Conservation (phyloP, 371 early-diverging fungal species). For the Thermomucor indicae-seudaticae region DNA sequence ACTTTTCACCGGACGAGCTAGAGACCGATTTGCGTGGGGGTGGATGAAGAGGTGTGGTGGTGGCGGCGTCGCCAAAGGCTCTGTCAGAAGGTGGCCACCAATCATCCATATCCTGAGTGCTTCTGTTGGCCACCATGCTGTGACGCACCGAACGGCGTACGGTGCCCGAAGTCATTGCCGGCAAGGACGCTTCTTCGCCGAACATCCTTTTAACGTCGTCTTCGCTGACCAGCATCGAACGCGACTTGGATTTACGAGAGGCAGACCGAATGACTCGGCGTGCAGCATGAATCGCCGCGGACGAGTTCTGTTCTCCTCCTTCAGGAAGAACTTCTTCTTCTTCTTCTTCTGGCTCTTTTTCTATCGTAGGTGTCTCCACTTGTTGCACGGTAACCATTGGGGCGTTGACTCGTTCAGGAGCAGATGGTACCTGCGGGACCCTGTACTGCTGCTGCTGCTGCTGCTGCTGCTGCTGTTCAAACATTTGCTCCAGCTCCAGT, state of each 20-base stretch:
- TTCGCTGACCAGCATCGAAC: slow-evolving; percentile 23
- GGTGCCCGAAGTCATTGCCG: slow-evolving; percentile 26
- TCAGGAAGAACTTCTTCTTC: slow-evolving; percentile 1
- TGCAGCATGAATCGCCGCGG: slow-evolving; percentile 15
- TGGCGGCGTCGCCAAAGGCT: not conserved
- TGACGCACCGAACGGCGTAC: slow-evolving; percentile 32
- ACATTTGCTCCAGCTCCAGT: slow-evolving; percentile 13
- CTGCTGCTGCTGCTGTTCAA: not conserved
- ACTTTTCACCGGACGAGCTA: slow-evolving; percentile 6
- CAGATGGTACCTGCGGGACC: not conserved
- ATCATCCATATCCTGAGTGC: slow-evolving; percentile 12
- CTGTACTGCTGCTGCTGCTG: not conserved
- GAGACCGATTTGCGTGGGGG: not conserved
- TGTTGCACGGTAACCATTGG: not conserved
- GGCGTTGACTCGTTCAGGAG: not conserved
- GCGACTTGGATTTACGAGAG: slow-evolving; percentile 22
- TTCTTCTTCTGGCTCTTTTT: not conserved
- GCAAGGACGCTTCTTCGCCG: not conserved
- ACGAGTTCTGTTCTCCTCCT: no score
- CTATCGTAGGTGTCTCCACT: not conserved
- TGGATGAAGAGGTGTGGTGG: slow-evolving; percentile 5
- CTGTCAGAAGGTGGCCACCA: slow-evolving; percentile 10
- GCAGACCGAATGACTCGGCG: slow-evolving; percentile 23
- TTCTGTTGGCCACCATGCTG: slow-evolving; percentile 20
- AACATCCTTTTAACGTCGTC: slow-evolving; percentile 23